Evolutionary conservation across 2,329 filamentous ascomycete species (phyloP), one percentile per base, ranked within the genome.

Genomic region (Fusarium gaditjirri): DNA sequence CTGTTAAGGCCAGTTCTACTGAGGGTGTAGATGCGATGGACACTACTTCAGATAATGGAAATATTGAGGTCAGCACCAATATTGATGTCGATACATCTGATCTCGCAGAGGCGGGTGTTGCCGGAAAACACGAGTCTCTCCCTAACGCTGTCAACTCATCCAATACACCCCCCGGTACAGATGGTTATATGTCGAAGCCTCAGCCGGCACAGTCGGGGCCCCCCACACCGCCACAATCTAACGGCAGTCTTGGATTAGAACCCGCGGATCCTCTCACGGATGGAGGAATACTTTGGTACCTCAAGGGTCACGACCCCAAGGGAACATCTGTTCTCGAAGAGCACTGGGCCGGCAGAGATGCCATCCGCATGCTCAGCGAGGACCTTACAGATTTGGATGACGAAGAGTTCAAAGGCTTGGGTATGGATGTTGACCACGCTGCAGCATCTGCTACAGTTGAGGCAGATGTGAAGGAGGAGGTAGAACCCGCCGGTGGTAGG

Each of bases 361-460:
- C 92, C 2, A 82, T 86, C 39, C 84, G 87, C 33, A 85, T 84
- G 75, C 90, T 95, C 81, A 97, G 93, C 76, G 95, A 97, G 81
- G 93, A 95, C 75, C 86, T 98, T 27, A 97, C 93, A 62, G 95
- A 98, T 78, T 90, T 98, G 79, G 95, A 97, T 76, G 95, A 98
- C 72, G 94, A 97, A 56, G 94, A 95, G 82, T 85, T 97, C 64
- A 91, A 93, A 76, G 93, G 92, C 38, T 84, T 94, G 38, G 86
- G 84, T 38, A 84, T 85, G 53, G 87, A 88, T 71, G 83, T 89
- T 35, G 86, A 87, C 71, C 84, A 87, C 41, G 75, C 74, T 33
- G 78, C 79, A 29, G 64, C 70, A 39, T 76, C 79, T 6, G 76
- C 77, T 39, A 74, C 69, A 25, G 69, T 78, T 43, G 78, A 80